Conservation (phyloP, 129 eudicot genomes). For the Flaveria sonorensis region DNA sequence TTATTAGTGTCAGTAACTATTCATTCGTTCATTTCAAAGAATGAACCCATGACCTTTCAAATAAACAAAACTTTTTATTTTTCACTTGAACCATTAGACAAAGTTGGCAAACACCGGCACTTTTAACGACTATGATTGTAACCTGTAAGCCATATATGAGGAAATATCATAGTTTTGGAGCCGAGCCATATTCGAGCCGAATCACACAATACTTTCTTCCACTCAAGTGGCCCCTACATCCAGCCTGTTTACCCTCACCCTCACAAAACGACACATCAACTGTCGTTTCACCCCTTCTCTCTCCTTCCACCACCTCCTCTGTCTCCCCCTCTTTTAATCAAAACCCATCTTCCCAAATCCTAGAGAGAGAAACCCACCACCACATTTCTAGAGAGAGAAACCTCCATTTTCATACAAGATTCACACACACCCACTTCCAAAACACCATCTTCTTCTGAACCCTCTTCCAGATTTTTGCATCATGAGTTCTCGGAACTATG, state of each 20-base stretch:
- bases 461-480: not conserved
- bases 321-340: slow-evolving; percentile 35
- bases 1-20: too few species aligned
- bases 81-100: too few species aligned
- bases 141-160: not conserved
- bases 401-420: not conserved
- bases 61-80: too few species aligned
- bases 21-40: too few species aligned
- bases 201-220: slow-evolving; percentile 17
- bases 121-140: too few species aligned
- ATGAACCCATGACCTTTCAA: too few species aligned
- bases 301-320: slow-evolving; percentile 17
- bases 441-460: not conserved
- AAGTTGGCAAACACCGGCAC: too few species aligned
- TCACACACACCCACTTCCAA: not conserved
- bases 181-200: slow-evolving; percentile 5
- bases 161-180: not conserved
- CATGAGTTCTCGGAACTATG: slow-evolving; percentile 25
- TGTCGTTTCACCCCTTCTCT: slow-evolving; percentile 29
- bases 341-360: slow-evolving; percentile 7
- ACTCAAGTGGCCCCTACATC: slow-evolving; percentile 33
- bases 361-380: slow-evolving; percentile 7
- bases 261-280: slow-evolving; percentile 40
- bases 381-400: not conserved
- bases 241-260: slow-evolving; percentile 38